A percentile compares a stretch with the other conserved stretches of the same genome.
Evolutionary conservation across 179 eudicot species (phyloP).

Genomic region (Amaranthus tricolor): DNA sequence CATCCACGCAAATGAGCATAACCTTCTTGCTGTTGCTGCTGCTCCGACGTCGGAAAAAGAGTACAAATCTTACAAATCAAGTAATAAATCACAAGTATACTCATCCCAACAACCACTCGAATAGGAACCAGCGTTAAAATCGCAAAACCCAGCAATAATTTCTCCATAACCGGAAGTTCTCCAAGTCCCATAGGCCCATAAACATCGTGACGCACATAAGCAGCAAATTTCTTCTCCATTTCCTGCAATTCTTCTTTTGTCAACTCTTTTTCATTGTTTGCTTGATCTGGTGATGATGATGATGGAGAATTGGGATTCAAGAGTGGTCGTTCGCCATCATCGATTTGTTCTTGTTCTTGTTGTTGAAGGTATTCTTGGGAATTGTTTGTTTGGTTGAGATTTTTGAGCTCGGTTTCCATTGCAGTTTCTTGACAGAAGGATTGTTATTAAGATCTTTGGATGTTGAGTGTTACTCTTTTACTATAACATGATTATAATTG

Average conservation of each 20-base stretch:
- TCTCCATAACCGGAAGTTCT: slow-evolving; percentile 55
- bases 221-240: slow-evolving; percentile 80
- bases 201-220: slow-evolving; percentile 64
- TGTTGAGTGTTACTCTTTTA: background rate
- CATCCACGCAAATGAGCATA: slow-evolving; percentile 69
- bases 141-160: slow-evolving; percentile 44
- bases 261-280: slow-evolving; percentile 17
- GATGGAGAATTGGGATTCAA: slow-evolving; percentile 43
- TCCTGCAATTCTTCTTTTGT: slow-evolving; percentile 43
- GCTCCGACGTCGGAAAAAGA: slow-evolving; percentile 45
- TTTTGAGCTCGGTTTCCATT: slow-evolving; percentile 63
- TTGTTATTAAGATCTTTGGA: background rate
- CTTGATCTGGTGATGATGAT: background rate
- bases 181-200: slow-evolving; percentile 89
- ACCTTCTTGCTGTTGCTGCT: slow-evolving; percentile 58
- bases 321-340: slow-evolving; percentile 53
- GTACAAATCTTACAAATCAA: slow-evolving; percentile 75
- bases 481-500: no score
- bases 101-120: slow-evolving; percentile 37
- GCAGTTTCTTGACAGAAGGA: background rate
- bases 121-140: slow-evolving; percentile 58
- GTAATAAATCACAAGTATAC: slow-evolving; percentile 57
- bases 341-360: slow-evolving; percentile 21
- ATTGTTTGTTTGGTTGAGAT: slow-evolving; percentile 22
- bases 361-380: slow-evolving; percentile 8